Conservation (phyloP, 495 filamentous ascomycete genomes). For the Penicillium diatomitis region DNA sequence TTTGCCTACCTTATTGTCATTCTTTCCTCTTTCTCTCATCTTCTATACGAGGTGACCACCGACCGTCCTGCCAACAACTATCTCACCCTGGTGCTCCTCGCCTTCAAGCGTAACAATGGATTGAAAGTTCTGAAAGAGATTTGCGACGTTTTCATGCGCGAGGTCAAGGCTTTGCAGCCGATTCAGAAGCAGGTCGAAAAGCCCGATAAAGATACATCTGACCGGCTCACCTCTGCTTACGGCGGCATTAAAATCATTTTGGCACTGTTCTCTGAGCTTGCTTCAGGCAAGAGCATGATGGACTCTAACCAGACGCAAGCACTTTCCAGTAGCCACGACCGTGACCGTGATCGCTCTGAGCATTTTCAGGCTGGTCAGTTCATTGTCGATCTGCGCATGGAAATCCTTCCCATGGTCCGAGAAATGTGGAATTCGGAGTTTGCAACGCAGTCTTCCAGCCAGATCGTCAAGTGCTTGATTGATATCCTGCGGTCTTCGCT, state of each 20-base stretch:
- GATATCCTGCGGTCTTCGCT: constrained; percentile 76
- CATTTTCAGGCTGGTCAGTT: constrained; percentile 68
- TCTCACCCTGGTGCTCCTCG: constrained; percentile 70
- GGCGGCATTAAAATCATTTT: constrained; percentile 79
- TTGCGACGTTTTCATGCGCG: constrained; percentile 61
- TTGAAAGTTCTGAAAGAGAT: constrained; percentile 64
- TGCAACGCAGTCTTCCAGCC: constrained; percentile 63
- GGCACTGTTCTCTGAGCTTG: constrained; percentile 65
- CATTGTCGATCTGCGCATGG: constrained; percentile 75
- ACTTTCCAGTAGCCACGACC: constrained; percentile 47
- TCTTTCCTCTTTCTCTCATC: constrained; percentile 63
- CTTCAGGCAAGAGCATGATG: constrained; percentile 63
- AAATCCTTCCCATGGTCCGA: constrained; percentile 68
- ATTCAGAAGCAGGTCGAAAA: constrained; percentile 20
- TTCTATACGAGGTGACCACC: constrained; percentile 60
- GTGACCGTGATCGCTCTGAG: constrained; percentile 51
- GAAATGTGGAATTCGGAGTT: constrained; percentile 69
- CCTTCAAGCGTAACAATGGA: constrained; percentile 75
- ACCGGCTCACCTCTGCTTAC: constrained; percentile 45
- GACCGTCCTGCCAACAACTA: constrained; percentile 56
- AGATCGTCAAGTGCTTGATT: constrained; percentile 69
- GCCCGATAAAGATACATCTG: constrained; percentile 37
- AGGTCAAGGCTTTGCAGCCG: constrained; percentile 47
- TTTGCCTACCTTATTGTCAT: constrained; percentile 77
- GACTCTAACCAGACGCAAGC: constrained; percentile 62